phyloP scores from a whole-genome alignment of 495 filamentous ascomycete genomes.

The Aspergillus bertholletiae region DNA sequence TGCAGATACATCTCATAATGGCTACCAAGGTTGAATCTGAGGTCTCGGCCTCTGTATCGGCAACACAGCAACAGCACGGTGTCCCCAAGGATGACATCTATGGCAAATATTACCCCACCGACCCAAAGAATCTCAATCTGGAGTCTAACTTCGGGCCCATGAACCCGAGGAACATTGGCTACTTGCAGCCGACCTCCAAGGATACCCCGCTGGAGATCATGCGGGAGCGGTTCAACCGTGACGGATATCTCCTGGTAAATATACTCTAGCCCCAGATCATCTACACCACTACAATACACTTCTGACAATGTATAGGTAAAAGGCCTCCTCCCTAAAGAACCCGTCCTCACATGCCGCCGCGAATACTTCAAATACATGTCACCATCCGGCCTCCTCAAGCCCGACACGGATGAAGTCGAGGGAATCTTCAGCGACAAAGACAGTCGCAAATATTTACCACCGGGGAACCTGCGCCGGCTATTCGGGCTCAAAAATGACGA shows the following conservation, averaged over 20 bases:
- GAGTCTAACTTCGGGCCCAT: neutral
- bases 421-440: constrained; percentile 42
- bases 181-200: neutral
- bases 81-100: neutral
- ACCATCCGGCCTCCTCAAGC: constrained; percentile 44
- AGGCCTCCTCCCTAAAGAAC: constrained; percentile 39
- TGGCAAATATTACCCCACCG: neutral
- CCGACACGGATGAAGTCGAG: constrained; percentile 16
- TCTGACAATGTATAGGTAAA: too few species aligned
- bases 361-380: constrained; percentile 46
- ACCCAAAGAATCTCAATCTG: neutral
- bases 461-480: constrained; percentile 1
- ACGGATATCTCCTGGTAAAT: constrained; percentile 5
- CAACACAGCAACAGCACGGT: neutral
- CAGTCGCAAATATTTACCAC: constrained; percentile 14
- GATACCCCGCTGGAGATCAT: neutral
- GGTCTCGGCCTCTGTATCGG: neutral
- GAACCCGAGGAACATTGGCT: neutral
- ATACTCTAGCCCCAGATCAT: too few species aligned
- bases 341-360: constrained; percentile 43
- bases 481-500: constrained; percentile 37
- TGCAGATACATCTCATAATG: neutral
- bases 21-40: neutral
- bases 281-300: too few species aligned
- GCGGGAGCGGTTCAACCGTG: neutral